Percentiles rank a stretch among this genome's conserved stretches.
phyloP scores from a whole-genome alignment of 495 filamentous ascomycete species.

The Echria macrotheca region DNA sequence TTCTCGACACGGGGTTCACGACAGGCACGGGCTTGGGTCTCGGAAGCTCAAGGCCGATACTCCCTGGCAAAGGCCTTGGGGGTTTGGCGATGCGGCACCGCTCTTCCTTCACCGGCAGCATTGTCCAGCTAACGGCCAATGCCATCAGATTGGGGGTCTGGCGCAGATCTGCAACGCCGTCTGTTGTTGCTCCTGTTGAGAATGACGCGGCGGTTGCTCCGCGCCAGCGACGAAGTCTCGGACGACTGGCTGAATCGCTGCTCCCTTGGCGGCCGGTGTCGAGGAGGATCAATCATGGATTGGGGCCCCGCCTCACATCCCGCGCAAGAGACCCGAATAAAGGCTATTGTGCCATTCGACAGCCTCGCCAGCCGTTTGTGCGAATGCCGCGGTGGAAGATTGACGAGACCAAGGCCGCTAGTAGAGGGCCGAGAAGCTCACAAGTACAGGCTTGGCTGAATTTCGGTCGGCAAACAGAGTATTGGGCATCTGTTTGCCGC shows the following conservation, averaged over 20 bases:
- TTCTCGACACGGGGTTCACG: neutral
- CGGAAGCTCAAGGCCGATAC: slow-evolving; percentile 7
- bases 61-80: no score
- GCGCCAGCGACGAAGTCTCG: neutral
- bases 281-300: no score
- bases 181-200: neutral
- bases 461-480: slow-evolving; percentile 15
- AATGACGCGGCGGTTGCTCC: no score
- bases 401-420: slow-evolving; percentile 17
- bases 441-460: slow-evolving; percentile 14
- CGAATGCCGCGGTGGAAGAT: slow-evolving; percentile 19
- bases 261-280: slow-evolving; percentile 6
- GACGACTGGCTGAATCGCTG: neutral
- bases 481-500: slow-evolving; percentile 8
- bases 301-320: slow-evolving; percentile 18
- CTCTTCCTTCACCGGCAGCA: no score
- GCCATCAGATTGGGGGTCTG: slow-evolving; percentile 8
- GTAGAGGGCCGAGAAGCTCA: slow-evolving; percentile 8
- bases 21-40: slow-evolving; percentile 6
- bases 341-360: slow-evolving; percentile 18
- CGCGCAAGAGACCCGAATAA: slow-evolving; percentile 17
- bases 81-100: no score
- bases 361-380: slow-evolving; percentile 22
- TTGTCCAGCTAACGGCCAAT: slow-evolving; percentile 6
- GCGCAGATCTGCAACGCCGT: slow-evolving; percentile 7